Conservation (phyloP, 306 rosid genomes). For the Inga oerstediana region DNA sequence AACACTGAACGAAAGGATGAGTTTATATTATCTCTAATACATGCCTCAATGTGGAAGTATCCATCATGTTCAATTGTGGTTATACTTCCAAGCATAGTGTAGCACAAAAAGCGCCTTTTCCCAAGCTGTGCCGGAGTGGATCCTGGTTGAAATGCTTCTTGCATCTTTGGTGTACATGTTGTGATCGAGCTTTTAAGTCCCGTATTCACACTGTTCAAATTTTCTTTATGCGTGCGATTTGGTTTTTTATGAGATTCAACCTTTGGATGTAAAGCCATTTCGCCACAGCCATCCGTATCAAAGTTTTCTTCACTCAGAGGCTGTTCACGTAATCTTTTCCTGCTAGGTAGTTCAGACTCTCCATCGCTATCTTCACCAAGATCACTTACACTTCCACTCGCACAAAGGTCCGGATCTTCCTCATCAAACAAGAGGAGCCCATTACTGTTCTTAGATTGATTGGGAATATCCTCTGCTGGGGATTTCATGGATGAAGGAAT, state of each 20-base stretch:
- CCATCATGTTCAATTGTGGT: slow-evolving; percentile 84
- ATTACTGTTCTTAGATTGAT: slow-evolving; percentile 55
- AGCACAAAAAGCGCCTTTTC: slow-evolving; percentile 85
- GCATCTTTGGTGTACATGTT: slow-evolving; percentile 59
- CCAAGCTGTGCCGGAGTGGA: slow-evolving; percentile 82
- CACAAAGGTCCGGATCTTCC: slow-evolving; percentile 67
- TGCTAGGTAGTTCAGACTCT: slow-evolving; percentile 64
- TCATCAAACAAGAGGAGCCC: slow-evolving; percentile 85
- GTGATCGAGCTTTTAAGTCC: slow-evolving; percentile 44
- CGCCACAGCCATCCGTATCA: slow-evolving; percentile 55
- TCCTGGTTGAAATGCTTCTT: slow-evolving; percentile 92
- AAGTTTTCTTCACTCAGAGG: slow-evolving; percentile 48
- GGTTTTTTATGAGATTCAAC: slow-evolving; percentile 64
- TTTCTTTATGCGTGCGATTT: slow-evolving; percentile 48
- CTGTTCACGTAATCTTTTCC: slow-evolving; percentile 73
- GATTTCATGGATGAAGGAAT: slow-evolving; percentile 93
- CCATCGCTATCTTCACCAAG: slow-evolving; percentile 68
- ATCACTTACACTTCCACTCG: slow-evolving; percentile 74
- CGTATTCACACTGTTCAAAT: slow-evolving; percentile 44
- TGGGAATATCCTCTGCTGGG: slow-evolving; percentile 85
- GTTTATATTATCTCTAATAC: slow-evolving; percentile 15
- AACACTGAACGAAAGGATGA: slow-evolving; percentile 1
- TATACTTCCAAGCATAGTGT: slow-evolving; percentile 91
- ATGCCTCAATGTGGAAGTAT: slow-evolving; percentile 88
- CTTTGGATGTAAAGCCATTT: slow-evolving; percentile 49